Evolutionary conservation across 306 rosid genomes (phyloP), one percentile per base, ranked within the genome.

Genomic region (Vigna angularis): DNA sequence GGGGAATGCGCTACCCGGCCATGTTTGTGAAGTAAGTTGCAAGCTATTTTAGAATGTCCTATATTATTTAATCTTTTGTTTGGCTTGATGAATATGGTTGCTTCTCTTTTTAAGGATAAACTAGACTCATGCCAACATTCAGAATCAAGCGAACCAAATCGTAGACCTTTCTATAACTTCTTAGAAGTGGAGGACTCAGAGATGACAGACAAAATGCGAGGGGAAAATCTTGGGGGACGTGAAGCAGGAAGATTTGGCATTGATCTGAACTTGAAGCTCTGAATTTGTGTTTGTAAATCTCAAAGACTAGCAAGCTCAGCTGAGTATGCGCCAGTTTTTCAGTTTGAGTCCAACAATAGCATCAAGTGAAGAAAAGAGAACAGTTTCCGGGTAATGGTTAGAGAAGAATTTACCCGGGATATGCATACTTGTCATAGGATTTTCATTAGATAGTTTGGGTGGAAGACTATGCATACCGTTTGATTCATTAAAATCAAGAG

Each of bases 201-300:
- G 32, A 77, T 9, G 70, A 55, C 81, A 65, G 82, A 77, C 13
- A 20, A 47, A 38, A 36, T 26, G 15, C 14, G 3, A 24, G 79
- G 81, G 13, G 50, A 74, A 56, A 80, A 74, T 70, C 71, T 1
- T 22, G 79, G 72, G 34, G 82, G 70, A 12, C 56, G 40, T 68
- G 87, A 83, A 22, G 77, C 45, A 30, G 80, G 76, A 81, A 74
- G 7, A 17, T 47, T 66, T 12, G 86, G 81, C 71, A 56, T 83
- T 79, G 92, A 88, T 80, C 92, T 88, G 36, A 86, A 50, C 71
- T 83, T 88, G 82, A 88, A 84, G 82, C 90, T 88, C 7, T 88
- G 74, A 76, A 56, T 79, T 56, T 34, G 77, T 4, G 10, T 15
- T 18, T 26, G 51, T 47, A 75, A 48, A 66, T 64, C 17, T 28